These are phyloP conservation scores for Metschnikowia koreensis DNA, from an alignment of 805 yeast species.

Conservation along the genomic window DNA sequence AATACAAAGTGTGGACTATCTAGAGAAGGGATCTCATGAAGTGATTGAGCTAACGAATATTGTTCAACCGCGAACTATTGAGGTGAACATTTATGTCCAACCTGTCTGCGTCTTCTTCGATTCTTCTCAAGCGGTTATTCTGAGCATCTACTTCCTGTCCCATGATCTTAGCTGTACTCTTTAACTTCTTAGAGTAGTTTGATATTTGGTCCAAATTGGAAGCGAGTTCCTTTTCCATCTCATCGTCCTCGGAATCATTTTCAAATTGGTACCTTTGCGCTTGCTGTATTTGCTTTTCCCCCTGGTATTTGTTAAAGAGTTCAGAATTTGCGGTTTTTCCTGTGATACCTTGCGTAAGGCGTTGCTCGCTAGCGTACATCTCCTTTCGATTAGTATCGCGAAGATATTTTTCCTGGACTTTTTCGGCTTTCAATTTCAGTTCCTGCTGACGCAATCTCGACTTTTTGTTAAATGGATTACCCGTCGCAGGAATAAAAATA, in stretches of 20 bases:
- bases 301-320: slow-evolving; percentile 46
- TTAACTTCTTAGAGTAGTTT: slow-evolving; percentile 65
- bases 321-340: slow-evolving; percentile 38
- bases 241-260: slow-evolving; percentile 90
- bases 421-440: slow-evolving; percentile 58
- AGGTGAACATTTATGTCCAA: slow-evolving; percentile 81
- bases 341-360: slow-evolving; percentile 63
- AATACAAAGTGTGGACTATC: neutral
- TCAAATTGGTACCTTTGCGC: slow-evolving; percentile 78
- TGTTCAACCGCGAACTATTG: slow-evolving; percentile 65
- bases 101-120: slow-evolving; percentile 81
- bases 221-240: slow-evolving; percentile 84
- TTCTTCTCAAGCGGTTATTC: slow-evolving; percentile 65
- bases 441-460: slow-evolving; percentile 74
- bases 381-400: slow-evolving; percentile 60
- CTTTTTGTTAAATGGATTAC: slow-evolving; percentile 86
- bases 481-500: slow-evolving; percentile 72
- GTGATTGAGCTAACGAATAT: slow-evolving; percentile 33
- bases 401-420: slow-evolving; percentile 58
- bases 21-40: neutral
- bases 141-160: slow-evolving; percentile 79
- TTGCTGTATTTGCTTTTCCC: slow-evolving; percentile 51
- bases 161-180: slow-evolving; percentile 67
- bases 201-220: slow-evolving; percentile 77
- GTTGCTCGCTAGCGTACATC: slow-evolving; percentile 62